Evolutionary conservation across 352 stramenopile species (phyloP).

Genomic region (Elongisporangium anandrum): DNA sequence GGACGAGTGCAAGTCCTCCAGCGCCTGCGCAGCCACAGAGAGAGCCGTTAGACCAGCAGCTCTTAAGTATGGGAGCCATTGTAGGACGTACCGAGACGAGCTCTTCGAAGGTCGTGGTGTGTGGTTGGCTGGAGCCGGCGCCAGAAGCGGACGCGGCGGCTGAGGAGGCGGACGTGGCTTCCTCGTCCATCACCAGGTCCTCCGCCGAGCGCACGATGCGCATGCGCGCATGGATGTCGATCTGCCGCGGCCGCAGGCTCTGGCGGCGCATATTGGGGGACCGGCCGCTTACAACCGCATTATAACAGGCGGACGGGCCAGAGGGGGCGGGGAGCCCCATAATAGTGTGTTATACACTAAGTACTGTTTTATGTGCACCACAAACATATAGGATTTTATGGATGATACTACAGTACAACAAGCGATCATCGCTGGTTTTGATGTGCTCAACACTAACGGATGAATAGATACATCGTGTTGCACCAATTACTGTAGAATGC

Average conservation of each 20-base stretch:
- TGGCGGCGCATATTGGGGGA: conserved; percentile 55
- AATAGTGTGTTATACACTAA: not conserved
- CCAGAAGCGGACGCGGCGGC: conserved; percentile 5
- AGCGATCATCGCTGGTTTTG: too few species aligned
- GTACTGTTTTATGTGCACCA: too few species aligned
- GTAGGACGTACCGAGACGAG: conserved; percentile 49
- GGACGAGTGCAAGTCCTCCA: conserved; percentile 53
- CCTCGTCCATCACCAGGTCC: conserved; percentile 71
- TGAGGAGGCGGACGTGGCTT: conserved; percentile 15
- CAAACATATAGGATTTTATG: too few species aligned
- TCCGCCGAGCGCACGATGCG: conserved; percentile 79
- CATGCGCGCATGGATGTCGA: conserved; percentile 86
- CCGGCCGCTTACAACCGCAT: not conserved
- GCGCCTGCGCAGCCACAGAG: conserved; percentile 33
- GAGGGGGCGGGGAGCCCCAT: too few species aligned
- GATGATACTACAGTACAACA: too few species aligned
- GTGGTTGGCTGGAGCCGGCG: conserved; percentile 5
- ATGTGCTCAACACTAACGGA: too few species aligned
- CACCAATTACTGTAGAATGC: too few species aligned
- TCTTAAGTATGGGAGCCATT: not conserved
- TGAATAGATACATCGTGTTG: too few species aligned
- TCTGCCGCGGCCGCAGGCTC: conserved; percentile 81
- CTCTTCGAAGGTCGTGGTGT: conserved; percentile 63
- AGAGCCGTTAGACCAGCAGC: too few species aligned
- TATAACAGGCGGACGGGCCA: not conserved